Conservation (phyloP, 768 basidiomycete species). For the Suillus placidus region DNA sequence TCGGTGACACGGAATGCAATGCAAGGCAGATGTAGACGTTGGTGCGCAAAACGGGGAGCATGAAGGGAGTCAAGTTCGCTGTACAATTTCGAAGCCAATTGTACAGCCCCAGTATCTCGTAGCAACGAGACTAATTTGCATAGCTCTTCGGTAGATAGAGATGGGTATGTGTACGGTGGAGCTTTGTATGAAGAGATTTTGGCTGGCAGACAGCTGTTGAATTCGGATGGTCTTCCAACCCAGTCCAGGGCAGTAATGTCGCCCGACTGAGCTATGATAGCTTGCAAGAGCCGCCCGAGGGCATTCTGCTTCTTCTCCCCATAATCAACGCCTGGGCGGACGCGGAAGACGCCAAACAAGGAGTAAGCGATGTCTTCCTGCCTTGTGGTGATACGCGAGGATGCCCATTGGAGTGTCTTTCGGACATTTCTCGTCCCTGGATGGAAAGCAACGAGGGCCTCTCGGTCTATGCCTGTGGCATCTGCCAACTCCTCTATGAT, state of each 20-base stretch:
- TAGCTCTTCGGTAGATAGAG: not conserved
- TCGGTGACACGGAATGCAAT: not conserved
- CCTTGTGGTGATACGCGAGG: not conserved
- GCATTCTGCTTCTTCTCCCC: not conserved
- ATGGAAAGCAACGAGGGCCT: not conserved
- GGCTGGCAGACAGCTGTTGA: conserved; percentile 3
- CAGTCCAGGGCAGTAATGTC: not conserved
- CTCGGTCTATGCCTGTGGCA: not conserved
- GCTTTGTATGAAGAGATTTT: not conserved
- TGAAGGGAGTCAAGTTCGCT: not conserved
- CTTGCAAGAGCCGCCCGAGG: conserved; percentile 5
- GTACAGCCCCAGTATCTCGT: not conserved
- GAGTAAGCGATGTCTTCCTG: not conserved
- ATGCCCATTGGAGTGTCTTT: not conserved
- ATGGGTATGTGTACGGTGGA: not conserved
- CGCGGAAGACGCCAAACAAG: not conserved
- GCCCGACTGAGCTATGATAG: not conserved
- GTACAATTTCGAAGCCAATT: not conserved
- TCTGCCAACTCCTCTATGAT: not conserved
- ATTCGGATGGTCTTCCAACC: not conserved
- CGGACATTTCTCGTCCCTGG: not conserved
- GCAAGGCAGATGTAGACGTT: not conserved
- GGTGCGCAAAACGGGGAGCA: not conserved
- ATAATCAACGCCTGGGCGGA: not conserved
- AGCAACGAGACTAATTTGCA: not conserved